A percentile compares a stretch with the other conserved stretches of the same genome.
Conservation (phyloP, 257 asterid genomes). For the Handroanthus guayacan region DNA sequence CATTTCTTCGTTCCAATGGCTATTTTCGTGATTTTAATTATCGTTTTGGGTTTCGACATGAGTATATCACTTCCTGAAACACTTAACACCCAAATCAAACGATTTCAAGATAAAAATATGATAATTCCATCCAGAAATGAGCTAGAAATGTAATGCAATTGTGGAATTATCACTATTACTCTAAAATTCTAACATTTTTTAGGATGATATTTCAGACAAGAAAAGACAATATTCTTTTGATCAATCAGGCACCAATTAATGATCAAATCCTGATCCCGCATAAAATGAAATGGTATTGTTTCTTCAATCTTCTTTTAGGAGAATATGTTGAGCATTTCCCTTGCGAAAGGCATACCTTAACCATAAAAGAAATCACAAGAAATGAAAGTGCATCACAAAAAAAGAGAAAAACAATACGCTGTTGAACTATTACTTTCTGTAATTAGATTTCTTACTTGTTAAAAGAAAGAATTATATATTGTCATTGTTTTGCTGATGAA, state of each 20-base stretch:
- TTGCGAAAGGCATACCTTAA: conserved; percentile 14
- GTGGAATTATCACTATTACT: conserved; percentile 84
- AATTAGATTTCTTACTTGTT: neutral
- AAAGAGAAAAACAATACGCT: neutral
- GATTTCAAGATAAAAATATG: too few species aligned
- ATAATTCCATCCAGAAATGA: too few species aligned
- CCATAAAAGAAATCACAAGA: conserved; percentile 19
- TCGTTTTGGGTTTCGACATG: too few species aligned
- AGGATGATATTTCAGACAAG: conserved; percentile 98
- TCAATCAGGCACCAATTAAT: conserved; percentile 85
- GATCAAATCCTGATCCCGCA: conserved; percentile 81
- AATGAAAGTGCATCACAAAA: neutral
- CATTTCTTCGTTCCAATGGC: too few species aligned
- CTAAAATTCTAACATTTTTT: conserved; percentile 80
- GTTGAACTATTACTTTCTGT: conserved; percentile 2
- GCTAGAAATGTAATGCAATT: too few species aligned
- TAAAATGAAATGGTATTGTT: conserved; percentile 80
- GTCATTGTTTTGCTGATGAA: conserved; percentile 31
- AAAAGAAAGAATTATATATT: conserved; percentile 15
- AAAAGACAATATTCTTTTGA: conserved; percentile 96
- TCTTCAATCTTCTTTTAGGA: conserved; percentile 33
- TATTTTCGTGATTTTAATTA: too few species aligned
- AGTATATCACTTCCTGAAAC: too few species aligned
- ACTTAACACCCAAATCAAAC: too few species aligned
- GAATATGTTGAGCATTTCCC: neutral